Conservation (phyloP, 2,329 filamentous ascomycete genomes). For the Fonsecaea pugnacius region DNA sequence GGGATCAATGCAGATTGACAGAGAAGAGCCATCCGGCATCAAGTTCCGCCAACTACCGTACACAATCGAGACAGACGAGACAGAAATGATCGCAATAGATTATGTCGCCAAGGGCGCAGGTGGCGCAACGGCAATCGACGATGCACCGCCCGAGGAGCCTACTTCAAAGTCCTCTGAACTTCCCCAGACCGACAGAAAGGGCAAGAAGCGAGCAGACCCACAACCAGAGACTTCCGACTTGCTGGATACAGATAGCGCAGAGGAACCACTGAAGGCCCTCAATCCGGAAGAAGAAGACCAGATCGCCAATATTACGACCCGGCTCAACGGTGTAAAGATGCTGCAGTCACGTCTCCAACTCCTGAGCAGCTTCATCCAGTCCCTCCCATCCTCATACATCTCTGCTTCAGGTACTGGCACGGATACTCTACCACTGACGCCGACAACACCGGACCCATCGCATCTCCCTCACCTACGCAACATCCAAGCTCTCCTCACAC, state of each 20-base stretch:
- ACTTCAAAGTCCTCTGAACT: conserved; percentile 5
- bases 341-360: conserved; percentile 76
- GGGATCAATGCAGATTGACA: conserved; percentile 71
- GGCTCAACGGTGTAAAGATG: conserved; percentile 92
- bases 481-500: conserved; percentile 81
- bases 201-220: conserved; percentile 44
- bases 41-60: conserved; percentile 84
- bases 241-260: conserved; percentile 31
- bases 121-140: conserved; percentile 65
- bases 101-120: conserved; percentile 85
- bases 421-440: conserved; percentile 42
- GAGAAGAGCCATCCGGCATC: conserved; percentile 62
- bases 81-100: conserved; percentile 97
- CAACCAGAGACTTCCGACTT: conserved; percentile 40
- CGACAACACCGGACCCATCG: conserved; percentile 40
- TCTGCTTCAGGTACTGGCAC: conserved; percentile 45
- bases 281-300: conserved; percentile 68
- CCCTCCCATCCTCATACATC: conserved; percentile 69
- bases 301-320: conserved; percentile 74
- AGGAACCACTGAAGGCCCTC: conserved; percentile 41
- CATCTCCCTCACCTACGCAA: conserved; percentile 79
- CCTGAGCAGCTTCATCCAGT: conserved; percentile 75
- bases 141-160: conserved; percentile 41
- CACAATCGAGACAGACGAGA: conserved; percentile 88
- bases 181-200: conserved; percentile 39